Percentiles rank a stretch among this genome's conserved stretches.
Conservation (phyloP, 2,329 filamentous ascomycete genomes). For the Dothideomycetidae sp. region DNA sequence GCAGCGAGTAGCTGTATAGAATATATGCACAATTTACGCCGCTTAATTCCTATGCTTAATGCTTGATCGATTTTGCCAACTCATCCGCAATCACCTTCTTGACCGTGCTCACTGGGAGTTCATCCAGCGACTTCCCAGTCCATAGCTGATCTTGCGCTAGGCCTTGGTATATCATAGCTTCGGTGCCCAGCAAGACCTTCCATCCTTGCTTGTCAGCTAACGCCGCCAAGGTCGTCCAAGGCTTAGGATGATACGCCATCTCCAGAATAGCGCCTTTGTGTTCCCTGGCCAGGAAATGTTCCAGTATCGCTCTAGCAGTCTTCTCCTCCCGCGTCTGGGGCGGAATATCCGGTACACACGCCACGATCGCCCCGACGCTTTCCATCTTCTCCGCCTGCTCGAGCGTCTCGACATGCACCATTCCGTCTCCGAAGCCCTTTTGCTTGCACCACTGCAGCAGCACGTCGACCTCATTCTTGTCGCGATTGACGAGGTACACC, state of each 20-base stretch:
- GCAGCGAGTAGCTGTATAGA: neutral
- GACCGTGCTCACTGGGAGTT: conserved; percentile 47
- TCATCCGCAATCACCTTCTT: conserved; percentile 37
- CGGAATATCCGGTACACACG: conserved; percentile 64
- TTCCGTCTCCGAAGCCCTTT: conserved; percentile 43
- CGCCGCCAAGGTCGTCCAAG: conserved; percentile 51
- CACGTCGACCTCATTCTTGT: conserved; percentile 49
- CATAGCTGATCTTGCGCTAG: conserved; percentile 48
- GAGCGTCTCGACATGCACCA: conserved; percentile 48
- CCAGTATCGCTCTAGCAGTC: conserved; percentile 41
- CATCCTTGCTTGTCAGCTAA: conserved; percentile 49
- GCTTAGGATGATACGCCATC: conserved; percentile 70
- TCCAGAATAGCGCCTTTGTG: conserved; percentile 55
- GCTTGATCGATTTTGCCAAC: conserved; percentile 11
- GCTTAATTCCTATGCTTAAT: conserved; percentile 5
- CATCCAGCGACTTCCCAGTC: conserved; percentile 46
- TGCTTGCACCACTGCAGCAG: conserved; percentile 50
- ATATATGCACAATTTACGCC: neutral
- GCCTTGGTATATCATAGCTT: conserved; percentile 65
- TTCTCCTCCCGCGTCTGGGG: conserved; percentile 51
- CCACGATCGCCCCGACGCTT: conserved; percentile 52
- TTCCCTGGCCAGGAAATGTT: conserved; percentile 34
- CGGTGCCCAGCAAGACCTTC: conserved; percentile 62
- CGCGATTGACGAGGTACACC: conserved; percentile 68
- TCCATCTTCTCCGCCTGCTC: conserved; percentile 46